A percentile compares a stretch with the other conserved stretches of the same genome.
Evolutionary conservation across 371 early-diverging fungal species (phyloP).

Genomic region (Mortierella sp.): DNA sequence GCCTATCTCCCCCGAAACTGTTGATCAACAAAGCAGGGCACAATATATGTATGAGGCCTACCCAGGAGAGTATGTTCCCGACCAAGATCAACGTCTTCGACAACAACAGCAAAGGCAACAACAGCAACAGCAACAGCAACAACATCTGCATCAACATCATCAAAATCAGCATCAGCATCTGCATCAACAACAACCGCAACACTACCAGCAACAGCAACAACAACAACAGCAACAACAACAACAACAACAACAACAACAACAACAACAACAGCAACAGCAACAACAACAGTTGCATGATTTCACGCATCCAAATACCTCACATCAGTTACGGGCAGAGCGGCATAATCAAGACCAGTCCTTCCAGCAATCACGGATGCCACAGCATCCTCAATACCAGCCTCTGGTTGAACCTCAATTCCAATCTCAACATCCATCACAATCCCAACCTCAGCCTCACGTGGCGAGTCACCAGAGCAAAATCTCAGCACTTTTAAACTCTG

Average conservation of each 20-base stretch:
- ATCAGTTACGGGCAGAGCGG: conserved; percentile 5
- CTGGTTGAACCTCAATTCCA: not conserved
- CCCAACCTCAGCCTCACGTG: not conserved
- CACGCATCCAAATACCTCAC: not conserved
- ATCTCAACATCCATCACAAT: not conserved
- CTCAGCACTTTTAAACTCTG: not conserved
- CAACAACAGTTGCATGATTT: conserved; percentile 5
- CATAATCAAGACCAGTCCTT: conserved; percentile 3
- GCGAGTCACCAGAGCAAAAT: conserved; percentile 12
- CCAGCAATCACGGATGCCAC: not conserved
- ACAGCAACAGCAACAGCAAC: conserved; percentile 9
- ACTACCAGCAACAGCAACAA: conserved; percentile 5
- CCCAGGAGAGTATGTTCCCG: not conserved
- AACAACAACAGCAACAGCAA: conserved; percentile 4
- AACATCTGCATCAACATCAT: conserved; percentile 7
- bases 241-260: conserved; percentile 13
- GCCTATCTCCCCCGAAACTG: not conserved
- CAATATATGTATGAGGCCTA: conserved; percentile 1
- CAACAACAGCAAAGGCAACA: conserved; percentile 11
- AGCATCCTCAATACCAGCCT: not conserved
- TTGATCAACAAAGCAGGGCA: not conserved
- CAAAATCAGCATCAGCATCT: conserved; percentile 11
- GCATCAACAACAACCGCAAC: not conserved
- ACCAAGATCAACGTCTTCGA: conserved; percentile 4
- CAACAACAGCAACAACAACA: conserved; percentile 12